Percentiles rank a stretch among this genome's conserved stretches.
Evolutionary conservation across 192 early-diverging fungal species (phyloP).

Genomic region (Mortierella claussenii): DNA sequence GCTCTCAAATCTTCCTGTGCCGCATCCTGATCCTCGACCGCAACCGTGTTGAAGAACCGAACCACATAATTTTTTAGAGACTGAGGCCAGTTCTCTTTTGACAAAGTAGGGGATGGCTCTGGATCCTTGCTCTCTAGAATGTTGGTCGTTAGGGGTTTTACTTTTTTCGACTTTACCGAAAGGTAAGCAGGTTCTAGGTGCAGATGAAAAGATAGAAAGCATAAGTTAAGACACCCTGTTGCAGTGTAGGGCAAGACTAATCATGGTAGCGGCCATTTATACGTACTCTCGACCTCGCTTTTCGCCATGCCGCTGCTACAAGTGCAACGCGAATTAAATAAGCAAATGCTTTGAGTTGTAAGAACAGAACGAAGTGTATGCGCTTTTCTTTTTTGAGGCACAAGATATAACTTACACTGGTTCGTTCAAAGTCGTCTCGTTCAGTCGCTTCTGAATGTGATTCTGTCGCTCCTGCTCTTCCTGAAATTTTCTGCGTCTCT

Average conservation of each 20-base stretch:
- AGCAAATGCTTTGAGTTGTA: not conserved
- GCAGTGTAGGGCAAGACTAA: too few relatives aligned
- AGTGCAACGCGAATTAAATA: not conserved
- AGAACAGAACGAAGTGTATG: not conserved
- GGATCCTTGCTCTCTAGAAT: conserved; percentile 35
- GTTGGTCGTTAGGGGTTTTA: conserved; percentile 43
- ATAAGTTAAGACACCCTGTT: too few relatives aligned
- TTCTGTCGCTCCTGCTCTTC: conserved; percentile 2
- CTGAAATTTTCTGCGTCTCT: not conserved
- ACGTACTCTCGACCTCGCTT: conserved; percentile 23
- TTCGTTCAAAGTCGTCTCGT: conserved; percentile 9
- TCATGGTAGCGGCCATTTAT: too few relatives aligned
- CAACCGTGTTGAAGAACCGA: conserved; percentile 46
- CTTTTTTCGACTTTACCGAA: conserved; percentile 53
- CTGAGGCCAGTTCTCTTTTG: conserved; percentile 23
- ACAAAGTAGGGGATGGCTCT: not conserved
- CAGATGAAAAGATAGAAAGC: not conserved
- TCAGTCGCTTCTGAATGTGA: conserved; percentile 12
- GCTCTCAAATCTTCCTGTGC: conserved; percentile 67
- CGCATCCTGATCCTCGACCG: conserved; percentile 47
- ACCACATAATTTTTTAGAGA: conserved; percentile 54
- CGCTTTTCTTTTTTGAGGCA: not conserved
- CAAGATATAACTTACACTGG: not conserved
- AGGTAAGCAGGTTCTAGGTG: conserved; percentile 40
- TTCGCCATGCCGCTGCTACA: conserved; percentile 15